A percentile compares a stretch with the other conserved stretches of the same genome.
Conservation (phyloP, 2,329 filamentous ascomycete species). For the Aspergillus fumigatus region DNA sequence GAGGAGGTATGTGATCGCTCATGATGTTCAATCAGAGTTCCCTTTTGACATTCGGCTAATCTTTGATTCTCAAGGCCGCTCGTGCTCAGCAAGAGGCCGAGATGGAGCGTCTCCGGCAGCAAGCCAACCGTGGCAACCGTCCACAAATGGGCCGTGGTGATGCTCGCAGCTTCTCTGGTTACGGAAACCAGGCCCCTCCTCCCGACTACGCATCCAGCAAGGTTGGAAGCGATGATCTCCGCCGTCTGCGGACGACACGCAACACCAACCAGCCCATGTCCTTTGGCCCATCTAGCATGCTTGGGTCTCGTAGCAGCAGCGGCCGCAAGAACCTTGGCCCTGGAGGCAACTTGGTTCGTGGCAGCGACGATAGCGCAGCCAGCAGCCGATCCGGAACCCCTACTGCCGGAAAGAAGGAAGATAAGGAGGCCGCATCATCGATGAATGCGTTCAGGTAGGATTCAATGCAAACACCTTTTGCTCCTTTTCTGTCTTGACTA, state of each 20-base stretch:
- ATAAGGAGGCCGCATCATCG: conserved; percentile 60
- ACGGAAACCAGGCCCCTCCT: conserved; percentile 63
- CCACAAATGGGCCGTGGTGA: conserved; percentile 77
- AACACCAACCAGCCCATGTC: conserved; percentile 59
- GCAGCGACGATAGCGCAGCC: conserved; percentile 77
- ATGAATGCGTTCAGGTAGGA: conserved; percentile 92
- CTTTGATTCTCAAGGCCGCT: conserved; percentile 48
- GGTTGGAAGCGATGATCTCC: conserved; percentile 86
- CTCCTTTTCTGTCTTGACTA: conserved; percentile 8
- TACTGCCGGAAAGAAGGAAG: conserved; percentile 61
- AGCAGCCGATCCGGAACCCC: conserved; percentile 90
- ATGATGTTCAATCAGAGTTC: conserved; percentile 1
- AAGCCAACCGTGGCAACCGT: conserved; percentile 58
- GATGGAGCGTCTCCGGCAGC: conserved; percentile 51
- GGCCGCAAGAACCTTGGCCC: conserved; percentile 69
- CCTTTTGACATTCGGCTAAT: conserved; percentile 4
- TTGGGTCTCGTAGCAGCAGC: conserved; percentile 86
- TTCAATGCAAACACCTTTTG: conserved; percentile 3
- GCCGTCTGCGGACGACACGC: conserved; percentile 64
- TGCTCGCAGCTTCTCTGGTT: conserved; percentile 75
- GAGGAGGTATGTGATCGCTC: conserved; percentile 56
- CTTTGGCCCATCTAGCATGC: conserved; percentile 81
- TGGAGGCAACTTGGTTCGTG: conserved; percentile 65
- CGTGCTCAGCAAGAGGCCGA: conserved; percentile 80
- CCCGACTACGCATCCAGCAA: conserved; percentile 69